These are phyloP conservation scores for Xenosphaeropsis pyriputrescens DNA, from an alignment of 2,329 filamentous ascomycete genomes.

Conservation along the genomic window DNA sequence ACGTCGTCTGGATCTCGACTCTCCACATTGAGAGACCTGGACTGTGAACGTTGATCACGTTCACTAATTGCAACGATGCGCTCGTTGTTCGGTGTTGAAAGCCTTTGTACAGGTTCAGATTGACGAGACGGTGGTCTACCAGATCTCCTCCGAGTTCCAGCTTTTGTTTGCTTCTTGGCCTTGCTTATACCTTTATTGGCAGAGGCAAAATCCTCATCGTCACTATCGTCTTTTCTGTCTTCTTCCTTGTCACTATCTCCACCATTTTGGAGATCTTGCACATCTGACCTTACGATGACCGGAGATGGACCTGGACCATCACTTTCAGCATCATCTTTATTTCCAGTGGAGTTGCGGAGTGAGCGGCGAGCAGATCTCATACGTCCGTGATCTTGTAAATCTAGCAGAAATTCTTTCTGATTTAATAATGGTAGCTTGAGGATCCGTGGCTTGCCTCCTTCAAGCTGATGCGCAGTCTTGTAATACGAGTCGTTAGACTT, in stretches of 20 bases:
- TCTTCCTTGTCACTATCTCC: not conserved
- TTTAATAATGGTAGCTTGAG: constrained; percentile 1
- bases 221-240: not conserved
- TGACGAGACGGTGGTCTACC: too few species aligned
- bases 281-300: not conserved
- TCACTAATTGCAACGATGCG: too few species aligned
- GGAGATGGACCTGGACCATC: not conserved
- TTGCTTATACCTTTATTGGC: too few species aligned
- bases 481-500: constrained; percentile 1
- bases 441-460: constrained; percentile 1
- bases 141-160: too few species aligned
- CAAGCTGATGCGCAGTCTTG: constrained; percentile 2
- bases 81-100: too few species aligned
- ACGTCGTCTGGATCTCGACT: constrained; percentile 11
- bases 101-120: too few species aligned
- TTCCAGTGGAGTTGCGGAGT: too few species aligned
- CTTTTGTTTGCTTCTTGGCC: too few species aligned
- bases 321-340: too few species aligned
- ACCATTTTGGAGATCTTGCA: not conserved
- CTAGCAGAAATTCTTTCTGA: not conserved
- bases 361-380: too few species aligned
- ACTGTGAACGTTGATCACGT: too few species aligned
- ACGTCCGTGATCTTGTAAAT: not conserved
- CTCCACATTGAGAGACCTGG: constrained; percentile 5
- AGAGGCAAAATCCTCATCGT: too few species aligned